phyloP scores from a whole-genome alignment of 2,329 filamentous ascomycete genomes.

The Aspergillus latus region DNA sequence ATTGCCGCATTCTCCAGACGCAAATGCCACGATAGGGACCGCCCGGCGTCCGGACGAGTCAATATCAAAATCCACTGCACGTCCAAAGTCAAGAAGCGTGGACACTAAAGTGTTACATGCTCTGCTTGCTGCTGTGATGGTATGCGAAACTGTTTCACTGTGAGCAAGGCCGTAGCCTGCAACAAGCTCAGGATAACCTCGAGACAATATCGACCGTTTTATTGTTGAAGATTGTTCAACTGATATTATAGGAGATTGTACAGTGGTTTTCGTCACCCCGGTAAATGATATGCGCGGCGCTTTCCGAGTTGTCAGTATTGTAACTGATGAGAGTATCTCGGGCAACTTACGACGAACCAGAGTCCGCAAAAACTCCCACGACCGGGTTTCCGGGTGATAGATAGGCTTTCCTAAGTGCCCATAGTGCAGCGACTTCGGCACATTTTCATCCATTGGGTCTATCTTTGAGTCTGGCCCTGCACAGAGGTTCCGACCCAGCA shows the following conservation, averaged over 20 bases:
- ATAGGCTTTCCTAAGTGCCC: conserved; percentile 55
- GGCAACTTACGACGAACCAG: conserved; percentile 29
- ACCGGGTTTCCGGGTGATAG: conserved; percentile 50
- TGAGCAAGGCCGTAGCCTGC: conserved; percentile 31
- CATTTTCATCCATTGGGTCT: conserved; percentile 59
- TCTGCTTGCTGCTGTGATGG: conserved; percentile 29
- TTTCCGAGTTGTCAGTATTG: conserved; percentile 13
- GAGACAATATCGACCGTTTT: conserved; percentile 27
- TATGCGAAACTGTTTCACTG: conserved; percentile 35
- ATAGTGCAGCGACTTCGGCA: conserved; percentile 53
- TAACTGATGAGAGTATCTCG: not conserved
- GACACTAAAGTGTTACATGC: conserved; percentile 39
- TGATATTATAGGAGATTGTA: conserved; percentile 25
- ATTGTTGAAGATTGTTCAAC: conserved; percentile 19
- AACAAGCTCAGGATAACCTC: conserved; percentile 38
- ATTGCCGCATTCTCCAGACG: conserved; percentile 49
- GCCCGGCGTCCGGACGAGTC: conserved; percentile 27
- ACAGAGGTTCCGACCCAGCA: conserved; percentile 23
- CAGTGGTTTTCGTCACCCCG: conserved; percentile 30
- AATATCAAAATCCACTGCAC: conserved; percentile 42
- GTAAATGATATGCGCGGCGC: conserved; percentile 31
- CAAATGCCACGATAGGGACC: conserved; percentile 39
- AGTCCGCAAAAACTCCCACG: conserved; percentile 52
- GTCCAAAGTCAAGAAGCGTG: conserved; percentile 51
- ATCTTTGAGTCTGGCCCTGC: conserved; percentile 32